Base-by-base conservation (phyloP, 2,329 filamentous ascomycete species). In the Microdochium paspali region DNA sequence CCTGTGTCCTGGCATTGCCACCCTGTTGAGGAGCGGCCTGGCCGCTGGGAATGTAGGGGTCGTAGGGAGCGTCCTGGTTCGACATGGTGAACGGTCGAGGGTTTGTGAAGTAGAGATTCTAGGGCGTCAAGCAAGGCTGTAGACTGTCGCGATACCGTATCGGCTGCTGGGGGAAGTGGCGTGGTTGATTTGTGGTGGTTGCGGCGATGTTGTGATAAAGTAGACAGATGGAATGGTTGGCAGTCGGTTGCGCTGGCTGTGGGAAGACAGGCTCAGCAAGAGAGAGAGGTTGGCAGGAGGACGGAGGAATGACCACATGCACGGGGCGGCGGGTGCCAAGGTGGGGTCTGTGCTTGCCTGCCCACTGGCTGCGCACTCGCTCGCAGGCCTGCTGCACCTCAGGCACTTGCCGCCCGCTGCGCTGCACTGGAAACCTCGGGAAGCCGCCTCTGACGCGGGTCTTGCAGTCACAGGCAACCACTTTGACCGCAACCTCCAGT, bases 31-130 rank as follows among this genome's bases (percentile, higher is more conserved):
- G 58, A 50, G 67, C 66, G 50, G 58, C 60, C 67, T 76, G 74
- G 68, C 81, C 82, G 64, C 79, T 80, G 63, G 88, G 88, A 67
- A 91, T 90, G 72, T 93, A 94, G 54, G 88, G 88, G 70, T 94
- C 88, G 70, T 94, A 94, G 57, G 87, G 87, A 63, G 76, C 70
- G 50, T 77, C 73, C 56, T 73, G 68, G 61, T 69, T 70, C 57
- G 76, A 68, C 76, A 80, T 80, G 58, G 51, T 70, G 60, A n/a
- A 53, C 52, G 42, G 23, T 44, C 24, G 42, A 13, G 26, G 20
- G 26, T 21, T 44, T n/a, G 12, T 10, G 13, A 44, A 26, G 23
- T 24, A 7, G 4, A 12, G 42, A 25, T 23, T 15, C 18, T 21
- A 20, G 18, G 10, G 35, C 23, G 15, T 40, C 3, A 21, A 21